These are phyloP conservation scores for Hyphodiscus sp. DNA, from an alignment of 2,329 filamentous ascomycete species.

Conservation along the genomic window DNA sequence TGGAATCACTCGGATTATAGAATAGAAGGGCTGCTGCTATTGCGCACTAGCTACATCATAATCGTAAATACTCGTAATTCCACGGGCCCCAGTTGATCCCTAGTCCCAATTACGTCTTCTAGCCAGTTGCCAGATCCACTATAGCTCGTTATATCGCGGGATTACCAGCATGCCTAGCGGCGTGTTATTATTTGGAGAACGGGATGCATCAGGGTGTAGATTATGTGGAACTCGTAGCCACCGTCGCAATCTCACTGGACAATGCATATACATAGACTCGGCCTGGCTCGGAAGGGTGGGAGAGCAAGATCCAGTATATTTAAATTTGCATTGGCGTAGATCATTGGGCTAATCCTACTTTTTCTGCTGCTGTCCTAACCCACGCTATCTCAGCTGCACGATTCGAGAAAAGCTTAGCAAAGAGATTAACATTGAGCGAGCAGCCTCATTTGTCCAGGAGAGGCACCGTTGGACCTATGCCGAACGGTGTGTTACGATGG, in stretches of 20 bases:
- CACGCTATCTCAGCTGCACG: constrained; percentile 12
- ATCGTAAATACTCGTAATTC: too few species aligned
- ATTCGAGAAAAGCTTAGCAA: constrained; percentile 15
- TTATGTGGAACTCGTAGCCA: neutral
- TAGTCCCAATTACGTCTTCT: constrained; percentile 2
- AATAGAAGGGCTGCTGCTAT: too few species aligned
- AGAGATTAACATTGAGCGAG: constrained; percentile 10
- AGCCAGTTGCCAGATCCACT: constrained; percentile 14
- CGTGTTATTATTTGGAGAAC: neutral
- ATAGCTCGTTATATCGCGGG: neutral
- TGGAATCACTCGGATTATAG: too few species aligned
- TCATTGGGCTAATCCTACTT: neutral
- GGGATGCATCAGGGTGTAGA: neutral
- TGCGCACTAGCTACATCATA: too few species aligned
- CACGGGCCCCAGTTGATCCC: too few species aligned
- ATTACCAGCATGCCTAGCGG: neutral
- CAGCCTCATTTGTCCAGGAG: neutral
- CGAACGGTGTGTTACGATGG: neutral
- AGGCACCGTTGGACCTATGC: neutral
- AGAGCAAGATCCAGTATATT: neutral
- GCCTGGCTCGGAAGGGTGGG: constrained; percentile 1
- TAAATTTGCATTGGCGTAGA: neutral
- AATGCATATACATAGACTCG: neutral
- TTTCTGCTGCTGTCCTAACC: constrained; percentile 3
- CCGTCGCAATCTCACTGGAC: neutral